Evolutionary conservation across 2,329 filamentous ascomycete species (phyloP).

Genomic region (Cladophialophora bantiana): DNA sequence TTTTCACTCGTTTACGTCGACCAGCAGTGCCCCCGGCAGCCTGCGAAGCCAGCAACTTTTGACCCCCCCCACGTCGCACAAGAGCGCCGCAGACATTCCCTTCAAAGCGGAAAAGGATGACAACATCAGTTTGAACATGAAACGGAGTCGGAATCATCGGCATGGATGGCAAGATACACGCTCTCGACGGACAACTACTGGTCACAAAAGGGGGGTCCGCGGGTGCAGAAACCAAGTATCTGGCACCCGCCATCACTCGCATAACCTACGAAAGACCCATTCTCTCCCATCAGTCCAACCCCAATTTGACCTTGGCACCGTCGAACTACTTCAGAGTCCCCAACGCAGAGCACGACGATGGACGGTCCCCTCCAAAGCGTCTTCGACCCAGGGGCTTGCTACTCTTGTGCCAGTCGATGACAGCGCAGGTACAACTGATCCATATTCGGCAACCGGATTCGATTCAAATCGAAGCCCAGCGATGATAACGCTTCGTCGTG

Average conservation of each 20-base stretch:
- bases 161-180: constrained; percentile 8
- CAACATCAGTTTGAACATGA: constrained; percentile 38
- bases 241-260: not conserved
- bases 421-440: constrained; percentile 13
- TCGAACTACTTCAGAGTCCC: constrained; percentile 14
- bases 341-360: constrained; percentile 30
- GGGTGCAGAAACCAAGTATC: constrained; percentile 6
- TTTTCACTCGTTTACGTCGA: constrained; percentile 10
- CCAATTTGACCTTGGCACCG: constrained; percentile 16
- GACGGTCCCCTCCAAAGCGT: constrained; percentile 37
- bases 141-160: constrained; percentile 24
- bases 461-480: constrained; percentile 33
- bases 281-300: constrained; percentile 27
- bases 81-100: constrained; percentile 29
- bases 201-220: constrained; percentile 2
- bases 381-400: constrained; percentile 32
- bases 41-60: constrained; percentile 30
- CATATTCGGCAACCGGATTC: constrained; percentile 10
- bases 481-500: constrained; percentile 41
- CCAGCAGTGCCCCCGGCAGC: constrained; percentile 22
- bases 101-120: constrained; percentile 34
- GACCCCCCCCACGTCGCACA: constrained; percentile 34
- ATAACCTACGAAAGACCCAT: constrained; percentile 18
- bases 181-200: not conserved
- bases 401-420: constrained; percentile 29